phyloP scores from a whole-genome alignment of 768 basidiomycete genomes.

The Agrocybe chaxingu region DNA sequence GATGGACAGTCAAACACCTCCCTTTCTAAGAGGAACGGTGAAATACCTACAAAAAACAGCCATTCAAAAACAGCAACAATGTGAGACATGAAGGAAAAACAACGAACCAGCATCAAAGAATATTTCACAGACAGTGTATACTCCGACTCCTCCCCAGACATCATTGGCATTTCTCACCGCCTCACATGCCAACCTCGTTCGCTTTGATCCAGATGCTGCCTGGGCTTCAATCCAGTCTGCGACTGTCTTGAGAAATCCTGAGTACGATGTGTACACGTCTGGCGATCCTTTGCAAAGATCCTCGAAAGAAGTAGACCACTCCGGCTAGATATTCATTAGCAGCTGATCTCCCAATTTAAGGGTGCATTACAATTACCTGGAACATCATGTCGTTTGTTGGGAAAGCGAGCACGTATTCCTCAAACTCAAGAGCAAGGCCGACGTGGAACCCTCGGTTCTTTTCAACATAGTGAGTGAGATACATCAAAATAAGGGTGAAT shows the following conservation, averaged over 20 bases:
- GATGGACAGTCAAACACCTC: slow-evolving; percentile 21
- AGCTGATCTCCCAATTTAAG: background rate
- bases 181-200: slow-evolving; percentile 5
- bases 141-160: slow-evolving; percentile 16
- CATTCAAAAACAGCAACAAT: background rate
- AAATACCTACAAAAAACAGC: slow-evolving; percentile 8
- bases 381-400: slow-evolving; percentile 12
- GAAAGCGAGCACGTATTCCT: slow-evolving; percentile 16
- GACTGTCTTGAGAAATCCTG: slow-evolving; percentile 8
- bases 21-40: slow-evolving; percentile 12
- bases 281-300: background rate
- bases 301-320: background rate
- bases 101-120: slow-evolving; percentile 17
- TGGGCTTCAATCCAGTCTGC: slow-evolving; percentile 11
- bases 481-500: too few relatives aligned
- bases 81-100: background rate
- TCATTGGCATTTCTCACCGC: slow-evolving; percentile 3
- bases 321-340: slow-evolving; percentile 2
- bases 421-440: slow-evolving; percentile 17
- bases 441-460: background rate
- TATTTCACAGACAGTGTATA: slow-evolving; percentile 18
- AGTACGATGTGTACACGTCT: slow-evolving; percentile 5
- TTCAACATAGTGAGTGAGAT: too few relatives aligned
- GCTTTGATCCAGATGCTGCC: background rate
- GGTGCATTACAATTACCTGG: slow-evolving; percentile 10